Evolutionary conservation across 1,284 basidiomycete species (phyloP).

Genomic region (Amylostereum areolatum): DNA sequence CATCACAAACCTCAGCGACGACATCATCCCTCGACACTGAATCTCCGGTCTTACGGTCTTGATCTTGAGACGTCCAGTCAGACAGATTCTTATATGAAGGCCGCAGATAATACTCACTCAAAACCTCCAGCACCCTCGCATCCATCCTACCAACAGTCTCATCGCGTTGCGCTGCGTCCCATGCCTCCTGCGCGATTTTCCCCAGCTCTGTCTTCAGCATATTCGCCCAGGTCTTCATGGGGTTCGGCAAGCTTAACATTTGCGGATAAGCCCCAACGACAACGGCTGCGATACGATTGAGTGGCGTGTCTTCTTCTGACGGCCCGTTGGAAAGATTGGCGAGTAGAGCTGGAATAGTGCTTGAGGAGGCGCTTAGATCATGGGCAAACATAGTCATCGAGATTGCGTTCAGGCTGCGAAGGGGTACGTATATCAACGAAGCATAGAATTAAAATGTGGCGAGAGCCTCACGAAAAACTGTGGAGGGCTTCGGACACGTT

Average conservation of each 20-base stretch:
- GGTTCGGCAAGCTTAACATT: constrained; percentile 9
- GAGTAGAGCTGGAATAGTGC: constrained; percentile 7
- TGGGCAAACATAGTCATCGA: constrained; percentile 12
- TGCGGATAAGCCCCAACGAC: constrained; percentile 8
- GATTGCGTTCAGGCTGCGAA: constrained; percentile 10
- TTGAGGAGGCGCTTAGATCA: constrained; percentile 3
- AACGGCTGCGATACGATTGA: constrained; percentile 2
- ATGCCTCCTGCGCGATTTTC: constrained; percentile 11
- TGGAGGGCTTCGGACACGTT: constrained; percentile 6
- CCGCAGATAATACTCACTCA: constrained; percentile 3
- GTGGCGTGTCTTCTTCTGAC: neutral
- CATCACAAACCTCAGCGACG: constrained; percentile 3
- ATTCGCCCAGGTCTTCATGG: constrained; percentile 10
- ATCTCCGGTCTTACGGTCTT: neutral
- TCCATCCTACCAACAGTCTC: constrained; percentile 5
- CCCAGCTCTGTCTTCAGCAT: constrained; percentile 12
- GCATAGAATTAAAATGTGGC: neutral
- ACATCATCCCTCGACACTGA: constrained; percentile 2
- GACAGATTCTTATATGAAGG: neutral
- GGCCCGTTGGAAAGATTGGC: constrained; percentile 11
- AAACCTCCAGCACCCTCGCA: constrained; percentile 11
- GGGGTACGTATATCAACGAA: neutral
- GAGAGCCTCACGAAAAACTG: constrained; percentile 5
- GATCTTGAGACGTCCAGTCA: neutral
- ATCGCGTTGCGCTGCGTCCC: constrained; percentile 4